Evolutionary conservation across 2,329 filamentous ascomycete species (phyloP), one percentile per base, ranked within the genome.

Genomic region (Fusarium nodosum): DNA sequence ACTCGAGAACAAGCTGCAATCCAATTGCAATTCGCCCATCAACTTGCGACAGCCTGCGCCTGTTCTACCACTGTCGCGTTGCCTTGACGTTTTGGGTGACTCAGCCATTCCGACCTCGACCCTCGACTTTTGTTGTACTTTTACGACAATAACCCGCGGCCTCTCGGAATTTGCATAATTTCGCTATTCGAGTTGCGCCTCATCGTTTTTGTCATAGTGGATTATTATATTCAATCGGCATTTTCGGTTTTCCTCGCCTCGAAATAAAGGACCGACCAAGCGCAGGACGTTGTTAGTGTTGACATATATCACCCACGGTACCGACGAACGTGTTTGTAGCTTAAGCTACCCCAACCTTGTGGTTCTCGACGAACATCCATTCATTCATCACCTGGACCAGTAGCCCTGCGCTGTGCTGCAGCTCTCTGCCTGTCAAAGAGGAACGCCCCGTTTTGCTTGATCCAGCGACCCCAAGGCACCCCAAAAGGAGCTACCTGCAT

Each of bases 401-500:
- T 51, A 56, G 61, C 72, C 54, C 57, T 67, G 68, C 63, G 72
- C 63, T 75, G 72, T 72, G 60, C 72, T 72, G 69, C 64, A 72
- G 72, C 60, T 60, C 69, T 62, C 72, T 57, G 69, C 69, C 58
- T 64, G 52, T 56, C 67, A 63, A 71, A 55, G 63, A 68, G 59
- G 66, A 74, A 66, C 66, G 48, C 56, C 60, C 54, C 64, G 57
- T 64, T 71, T 72, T 69, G 33, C 50, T 71, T 64, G 71, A 72
- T 71, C 69, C 62, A 72, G 61, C 61, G 70, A 63, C 63, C 68
- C 68, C 53, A 56, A 72, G 58, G 56, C 68, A 65, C 56, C 68
- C 76, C 74, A 24, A 77, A 78, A 77, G 66, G 69, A 77, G 76
- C 75, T 71, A 77, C 76, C 64, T 78, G 76, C 76, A 78, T 77